Evolutionary conservation across 139 green algal genomes (phyloP), one percentile per base, ranked within the genome.

Genomic region (Nannochloris sp.): DNA sequence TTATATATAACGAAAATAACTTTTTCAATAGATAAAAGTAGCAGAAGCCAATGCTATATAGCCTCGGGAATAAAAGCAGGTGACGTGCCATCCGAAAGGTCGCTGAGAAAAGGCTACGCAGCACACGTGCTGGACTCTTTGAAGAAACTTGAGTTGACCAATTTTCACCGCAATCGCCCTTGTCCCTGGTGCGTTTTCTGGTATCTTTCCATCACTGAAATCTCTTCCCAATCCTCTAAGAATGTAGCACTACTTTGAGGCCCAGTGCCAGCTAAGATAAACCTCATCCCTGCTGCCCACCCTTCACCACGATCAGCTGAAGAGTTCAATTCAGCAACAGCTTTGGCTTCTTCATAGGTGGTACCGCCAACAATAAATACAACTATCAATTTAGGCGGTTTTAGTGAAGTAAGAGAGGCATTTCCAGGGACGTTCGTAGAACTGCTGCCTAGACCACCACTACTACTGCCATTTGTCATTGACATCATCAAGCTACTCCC

Each of bases 281-380:
- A 72, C 3, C 78, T 73, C 47, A 81, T 73, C 34, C 65, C 61
- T 7, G 79, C 61, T 25, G 71, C 60, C 53, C 72, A 78, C 27
- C 80, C 74, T 57, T 86, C 81, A 19, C 64, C 55, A 14, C 36
- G 45, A 35, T 60, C 65, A 37, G 44, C 56, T 15, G 70, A 63
- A 4, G 79, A 70, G 67, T 97, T 97, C 58, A 88, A 81, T 60
- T 94, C 85, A 12, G 84, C 77, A 24, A 96, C 77, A 7, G 66
- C 67, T 27, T 76, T 76, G 0, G 90, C 82, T 73, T 98, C 92
- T 69, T 97, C 93, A 62, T 96, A 98, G 0, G 92, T 98, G 2
- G 87, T 90, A n/a, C 92, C 92, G 2, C 92, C 92, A 29, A 98
- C 74, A 19, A 98, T 85, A 68, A 98, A 98, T 0, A 95, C 81